A percentile compares a stretch with the other conserved stretches of the same genome.
These are phyloP conservation scores for Thelephora aurantiotincta DNA, from an alignment of 768 basidiomycete genomes.

Conservation along the genomic window DNA sequence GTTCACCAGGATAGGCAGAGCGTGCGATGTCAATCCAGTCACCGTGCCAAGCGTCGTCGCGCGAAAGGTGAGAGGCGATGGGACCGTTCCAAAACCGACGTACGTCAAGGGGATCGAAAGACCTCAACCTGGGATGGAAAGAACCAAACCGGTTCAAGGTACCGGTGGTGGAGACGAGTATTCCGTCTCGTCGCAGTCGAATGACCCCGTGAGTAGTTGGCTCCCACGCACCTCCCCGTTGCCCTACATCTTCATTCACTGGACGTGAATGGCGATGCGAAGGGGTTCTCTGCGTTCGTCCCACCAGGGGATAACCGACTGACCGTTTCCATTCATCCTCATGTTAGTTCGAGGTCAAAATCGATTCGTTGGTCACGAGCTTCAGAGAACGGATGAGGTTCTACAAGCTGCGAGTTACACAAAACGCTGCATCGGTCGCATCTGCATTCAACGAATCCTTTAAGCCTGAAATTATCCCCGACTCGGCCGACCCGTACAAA, in stretches of 20 bases:
- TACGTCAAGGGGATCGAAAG: conserved; percentile 40
- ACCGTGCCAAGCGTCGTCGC: conserved; percentile 62
- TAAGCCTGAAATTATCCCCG: conserved; percentile 73
- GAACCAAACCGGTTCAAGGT: conserved; percentile 9
- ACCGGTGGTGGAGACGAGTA: conserved; percentile 34
- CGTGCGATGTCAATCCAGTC: conserved; percentile 63
- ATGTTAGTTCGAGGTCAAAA: conserved; percentile 64
- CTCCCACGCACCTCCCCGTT: neutral
- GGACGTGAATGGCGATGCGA: neutral
- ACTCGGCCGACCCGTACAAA: conserved; percentile 69
- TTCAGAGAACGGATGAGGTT: conserved; percentile 76
- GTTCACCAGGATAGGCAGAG: conserved; percentile 57
- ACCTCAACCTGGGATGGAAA: conserved; percentile 25
- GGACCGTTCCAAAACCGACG: conserved; percentile 24
- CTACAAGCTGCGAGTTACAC: conserved; percentile 68
- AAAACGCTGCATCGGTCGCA: conserved; percentile 53
- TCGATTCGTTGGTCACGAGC: conserved; percentile 55
- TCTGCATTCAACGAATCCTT: conserved; percentile 74
- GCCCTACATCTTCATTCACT: neutral
- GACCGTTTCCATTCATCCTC: neutral
- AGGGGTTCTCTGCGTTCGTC: neutral
- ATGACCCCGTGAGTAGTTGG: conserved; percentile 44
- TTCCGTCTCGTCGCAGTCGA: conserved; percentile 28
- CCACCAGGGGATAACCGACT: neutral
- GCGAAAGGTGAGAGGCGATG: conserved; percentile 32